Evolutionary conservation across 106 monocot species (phyloP), one percentile per base, ranked within the genome.

Genomic region (Dendrobium catenatum): DNA sequence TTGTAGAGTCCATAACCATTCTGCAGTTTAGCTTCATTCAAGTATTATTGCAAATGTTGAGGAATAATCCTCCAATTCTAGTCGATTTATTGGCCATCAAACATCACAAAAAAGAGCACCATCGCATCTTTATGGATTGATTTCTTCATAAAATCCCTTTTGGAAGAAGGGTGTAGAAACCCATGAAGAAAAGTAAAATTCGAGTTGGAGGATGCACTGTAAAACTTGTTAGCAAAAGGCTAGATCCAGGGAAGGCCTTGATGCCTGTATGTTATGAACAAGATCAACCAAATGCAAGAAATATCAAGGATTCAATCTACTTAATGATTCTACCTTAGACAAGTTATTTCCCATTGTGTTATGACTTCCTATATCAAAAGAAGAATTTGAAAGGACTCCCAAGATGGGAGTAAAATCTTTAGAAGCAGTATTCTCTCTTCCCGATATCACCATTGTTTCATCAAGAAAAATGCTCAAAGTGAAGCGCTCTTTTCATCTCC

Each of bases 131-230:
- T 51, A 87, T 87, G 91, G 98, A 99, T 78, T 79, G 92, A 7
- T 27, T 95, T 76, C 81, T 99, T 67, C 88, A 99, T 76, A 99
- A 87, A 78, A 79, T 99, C 19, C 98, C 98, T 47, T 93, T 93
- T 68, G 98, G 95, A 43, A 86, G 82, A 41, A 87, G 86, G 64
- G 48, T 84, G 43, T 83, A 33, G 82, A n/a, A 85, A 47, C 56
- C 85, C 8, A 40, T 54, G 26, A 74, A 70, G 73, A 75, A 47
- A 75, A 79, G 74, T 51, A n/a, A 88, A 84, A n/a, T 49, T 74
- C 7, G 46, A n/a, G 22, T 18, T 55, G 15, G 29, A 8, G 61
- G 85, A 79, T 16, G 26, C 43, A 76, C 81, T 37, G 75, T 78
- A n/a, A n/a, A n/a, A n/a, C n/a, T n/a, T n/a, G n/a, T n/a, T n/a